A percentile compares a stretch with the other conserved stretches of the same genome.
phyloP scores from a whole-genome alignment of 371 early-diverging fungal species.

The Aphelidium insulamus region DNA sequence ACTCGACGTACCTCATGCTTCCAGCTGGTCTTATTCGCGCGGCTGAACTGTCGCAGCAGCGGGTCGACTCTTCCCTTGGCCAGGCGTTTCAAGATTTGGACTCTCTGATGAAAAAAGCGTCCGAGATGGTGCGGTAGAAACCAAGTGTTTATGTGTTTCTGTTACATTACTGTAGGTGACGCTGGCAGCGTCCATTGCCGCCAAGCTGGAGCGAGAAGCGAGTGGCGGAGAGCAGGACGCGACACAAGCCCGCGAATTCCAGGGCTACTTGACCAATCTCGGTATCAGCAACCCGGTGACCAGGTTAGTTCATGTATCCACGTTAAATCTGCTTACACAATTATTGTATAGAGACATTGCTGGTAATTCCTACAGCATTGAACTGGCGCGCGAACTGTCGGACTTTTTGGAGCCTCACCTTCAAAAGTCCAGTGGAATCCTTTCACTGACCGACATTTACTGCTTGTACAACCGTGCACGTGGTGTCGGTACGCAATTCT shows the following conservation, averaged over 20 bases:
- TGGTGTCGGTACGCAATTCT: constrained; percentile 38
- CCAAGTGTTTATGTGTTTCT: constrained; percentile 9
- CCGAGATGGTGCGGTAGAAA: constrained; percentile 46
- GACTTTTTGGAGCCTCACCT: constrained; percentile 47
- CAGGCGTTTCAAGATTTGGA: constrained; percentile 70
- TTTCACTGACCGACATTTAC: constrained; percentile 67
- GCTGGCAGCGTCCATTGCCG: constrained; percentile 49
- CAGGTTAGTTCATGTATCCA: constrained; percentile 15
- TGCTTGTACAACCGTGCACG: constrained; percentile 79
- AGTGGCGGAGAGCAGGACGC: constrained; percentile 14
- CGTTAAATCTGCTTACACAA: neutral
- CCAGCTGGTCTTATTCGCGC: too few relatives aligned
- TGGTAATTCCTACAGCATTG: constrained; percentile 59
- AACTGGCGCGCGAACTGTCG: constrained; percentile 57
- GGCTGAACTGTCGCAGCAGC: too few relatives aligned
- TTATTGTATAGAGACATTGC: constrained; percentile 32
- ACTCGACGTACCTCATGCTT: too few relatives aligned
- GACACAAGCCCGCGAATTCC: constrained; percentile 20
- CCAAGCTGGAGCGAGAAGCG: constrained; percentile 27
- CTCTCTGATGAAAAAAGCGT: constrained; percentile 57
- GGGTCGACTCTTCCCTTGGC: too few relatives aligned
- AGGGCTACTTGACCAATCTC: constrained; percentile 47
- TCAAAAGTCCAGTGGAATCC: constrained; percentile 35
- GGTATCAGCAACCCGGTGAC: constrained; percentile 77
- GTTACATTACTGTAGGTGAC: constrained; percentile 12